These are phyloP conservation scores for Vigna mungo DNA, from an alignment of 306 rosid genomes.

Conservation along the genomic window DNA sequence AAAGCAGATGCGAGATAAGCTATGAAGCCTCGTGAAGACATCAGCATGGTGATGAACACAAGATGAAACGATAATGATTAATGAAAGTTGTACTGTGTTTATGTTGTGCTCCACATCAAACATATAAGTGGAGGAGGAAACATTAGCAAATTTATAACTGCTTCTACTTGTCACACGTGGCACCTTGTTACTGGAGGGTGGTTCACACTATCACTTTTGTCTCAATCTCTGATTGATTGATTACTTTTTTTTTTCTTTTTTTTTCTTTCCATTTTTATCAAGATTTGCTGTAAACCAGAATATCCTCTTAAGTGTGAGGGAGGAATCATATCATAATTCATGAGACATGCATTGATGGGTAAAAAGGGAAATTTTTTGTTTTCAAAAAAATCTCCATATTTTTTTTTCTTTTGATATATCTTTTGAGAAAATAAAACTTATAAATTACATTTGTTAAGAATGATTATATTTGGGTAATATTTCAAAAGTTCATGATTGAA, in stretches of 20 bases:
- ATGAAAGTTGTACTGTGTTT: not conserved
- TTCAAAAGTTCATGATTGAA: too few relatives aligned
- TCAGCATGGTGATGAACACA: not conserved
- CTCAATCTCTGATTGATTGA: not conserved
- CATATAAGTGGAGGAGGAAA: not conserved
- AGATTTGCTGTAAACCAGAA: not conserved
- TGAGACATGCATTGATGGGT: too few relatives aligned
- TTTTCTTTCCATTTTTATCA: not conserved
- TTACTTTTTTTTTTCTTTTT: not conserved
- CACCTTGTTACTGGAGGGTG: not conserved
- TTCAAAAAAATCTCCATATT: too few relatives aligned
- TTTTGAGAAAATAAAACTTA: too few relatives aligned
- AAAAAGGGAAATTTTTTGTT: too few relatives aligned
- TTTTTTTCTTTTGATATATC: too few relatives aligned
- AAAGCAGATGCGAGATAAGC: conserved; percentile 66
- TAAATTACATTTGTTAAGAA: too few relatives aligned
- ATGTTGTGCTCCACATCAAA: not conserved
- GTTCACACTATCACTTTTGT: not conserved
- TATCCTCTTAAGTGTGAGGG: not conserved
- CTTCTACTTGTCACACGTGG: not conserved
- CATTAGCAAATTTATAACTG: not conserved
- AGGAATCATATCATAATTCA: not conserved
- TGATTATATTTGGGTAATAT: too few relatives aligned
- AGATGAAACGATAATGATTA: not conserved
- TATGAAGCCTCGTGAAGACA: conserved; percentile 58